Evolutionary conservation across 768 basidiomycete species (phyloP).

Genomic region (Favolaschia claudopus): DNA sequence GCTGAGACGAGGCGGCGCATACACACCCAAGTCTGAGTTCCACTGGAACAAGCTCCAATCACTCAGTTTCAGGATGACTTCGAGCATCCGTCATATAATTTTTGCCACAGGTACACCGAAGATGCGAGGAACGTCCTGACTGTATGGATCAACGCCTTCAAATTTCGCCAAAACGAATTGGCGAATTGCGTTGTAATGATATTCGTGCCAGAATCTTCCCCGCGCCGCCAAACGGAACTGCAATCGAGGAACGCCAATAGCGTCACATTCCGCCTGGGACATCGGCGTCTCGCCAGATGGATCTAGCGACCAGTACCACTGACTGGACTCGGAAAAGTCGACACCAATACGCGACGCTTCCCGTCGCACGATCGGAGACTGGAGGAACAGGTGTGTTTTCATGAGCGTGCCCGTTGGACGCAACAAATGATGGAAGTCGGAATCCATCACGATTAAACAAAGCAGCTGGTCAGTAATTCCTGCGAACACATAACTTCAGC

Average conservation of each 20-base stretch:
- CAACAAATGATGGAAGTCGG: background rate
- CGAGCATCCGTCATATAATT: constrained; percentile 21
- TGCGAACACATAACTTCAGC: too few species aligned
- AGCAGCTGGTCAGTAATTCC: background rate
- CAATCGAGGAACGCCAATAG: background rate
- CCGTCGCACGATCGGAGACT: background rate
- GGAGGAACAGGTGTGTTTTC: background rate
- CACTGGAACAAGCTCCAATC: too few species aligned
- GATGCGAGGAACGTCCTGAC: background rate
- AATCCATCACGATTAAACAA: background rate
- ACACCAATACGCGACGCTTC: background rate
- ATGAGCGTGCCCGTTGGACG: background rate
- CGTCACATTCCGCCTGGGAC: background rate
- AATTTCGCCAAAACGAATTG: background rate
- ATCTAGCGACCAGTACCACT: background rate
- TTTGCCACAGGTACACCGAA: background rate
- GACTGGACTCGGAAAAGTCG: background rate
- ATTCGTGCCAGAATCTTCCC: background rate
- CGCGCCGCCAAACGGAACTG: background rate
- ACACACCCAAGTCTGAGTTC: too few species aligned
- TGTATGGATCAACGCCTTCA: background rate
- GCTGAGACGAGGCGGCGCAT: too few species aligned
- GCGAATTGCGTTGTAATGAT: constrained; percentile 6
- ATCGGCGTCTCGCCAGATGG: background rate
- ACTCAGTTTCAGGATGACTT: too few species aligned